These are phyloP conservation scores for Ustilago curta DNA, from an alignment of 1,284 basidiomycete species.

Conservation along the genomic window DNA sequence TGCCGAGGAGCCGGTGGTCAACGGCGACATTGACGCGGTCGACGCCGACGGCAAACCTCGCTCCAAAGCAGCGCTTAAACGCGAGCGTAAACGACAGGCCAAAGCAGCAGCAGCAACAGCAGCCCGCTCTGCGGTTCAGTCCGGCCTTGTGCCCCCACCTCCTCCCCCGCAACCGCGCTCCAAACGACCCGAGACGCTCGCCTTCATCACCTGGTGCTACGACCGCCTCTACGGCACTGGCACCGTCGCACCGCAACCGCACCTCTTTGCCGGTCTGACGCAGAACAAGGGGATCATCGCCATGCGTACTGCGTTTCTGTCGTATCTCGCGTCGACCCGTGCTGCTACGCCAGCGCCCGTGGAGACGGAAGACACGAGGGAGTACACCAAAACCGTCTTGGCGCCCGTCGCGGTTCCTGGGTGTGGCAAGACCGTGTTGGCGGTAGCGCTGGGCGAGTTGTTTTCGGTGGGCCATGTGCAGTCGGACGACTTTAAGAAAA, in stretches of 20 bases:
- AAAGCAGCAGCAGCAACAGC: constrained; percentile 8
- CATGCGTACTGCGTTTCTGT: constrained; percentile 82
- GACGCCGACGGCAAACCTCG: background rate
- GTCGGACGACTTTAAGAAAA: constrained; percentile 86
- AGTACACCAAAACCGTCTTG: constrained; percentile 83
- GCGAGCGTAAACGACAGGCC: constrained; percentile 19
- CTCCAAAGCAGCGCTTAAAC: constrained; percentile 40
- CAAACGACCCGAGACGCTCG: constrained; percentile 59
- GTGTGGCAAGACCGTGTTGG: constrained; percentile 91
- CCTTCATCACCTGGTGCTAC: constrained; percentile 64
- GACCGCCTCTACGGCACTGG: constrained; percentile 69
- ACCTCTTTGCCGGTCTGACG: constrained; percentile 77
- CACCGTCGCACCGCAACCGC: constrained; percentile 77
- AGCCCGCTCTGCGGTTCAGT: constrained; percentile 14
- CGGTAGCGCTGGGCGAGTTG: constrained; percentile 81
- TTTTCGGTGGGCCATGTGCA: constrained; percentile 84
- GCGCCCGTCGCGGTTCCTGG: constrained; percentile 91
- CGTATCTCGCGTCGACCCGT: constrained; percentile 71
- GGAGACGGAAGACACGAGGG: constrained; percentile 51
- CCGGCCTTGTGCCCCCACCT: constrained; percentile 41
- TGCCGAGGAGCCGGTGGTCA: background rate
- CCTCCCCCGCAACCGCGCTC: constrained; percentile 46
- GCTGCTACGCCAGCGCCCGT: constrained; percentile 45
- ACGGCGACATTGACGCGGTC: background rate
- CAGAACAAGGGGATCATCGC: constrained; percentile 86